Percentiles rank a stretch among this genome's conserved stretches.
Evolutionary conservation across 306 rosid species (phyloP).

Genomic region (Sicyos edulis): DNA sequence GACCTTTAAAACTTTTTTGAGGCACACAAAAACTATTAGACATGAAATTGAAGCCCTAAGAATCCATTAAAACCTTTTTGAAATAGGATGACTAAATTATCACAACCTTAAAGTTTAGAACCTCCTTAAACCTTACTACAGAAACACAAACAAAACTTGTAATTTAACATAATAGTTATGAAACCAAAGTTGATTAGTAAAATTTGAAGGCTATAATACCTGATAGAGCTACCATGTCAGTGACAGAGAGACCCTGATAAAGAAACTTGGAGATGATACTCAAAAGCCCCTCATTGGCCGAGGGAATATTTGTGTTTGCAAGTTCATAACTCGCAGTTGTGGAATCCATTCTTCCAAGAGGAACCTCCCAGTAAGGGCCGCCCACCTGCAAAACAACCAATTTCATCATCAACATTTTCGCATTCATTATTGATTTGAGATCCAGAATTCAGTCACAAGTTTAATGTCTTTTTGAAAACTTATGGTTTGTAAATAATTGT

Average conservation of each 20-base stretch:
- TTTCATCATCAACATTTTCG: neutral
- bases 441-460: too few species aligned
- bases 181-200: neutral
- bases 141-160: neutral
- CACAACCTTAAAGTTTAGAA: neutral
- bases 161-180: neutral
- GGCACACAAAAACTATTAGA: too few species aligned
- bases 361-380: slow-evolving; percentile 96
- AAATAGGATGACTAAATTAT: too few species aligned
- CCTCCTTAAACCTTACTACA: too few species aligned
- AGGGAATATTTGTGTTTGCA: slow-evolving; percentile 57
- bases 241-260: slow-evolving; percentile 75
- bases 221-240: slow-evolving; percentile 74
- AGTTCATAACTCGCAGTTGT: slow-evolving; percentile 55
- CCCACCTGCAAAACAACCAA: slow-evolving; percentile 52
- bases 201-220: slow-evolving; percentile 30
- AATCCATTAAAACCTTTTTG: too few species aligned
- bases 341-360: slow-evolving; percentile 91
- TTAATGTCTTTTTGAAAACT: neutral
- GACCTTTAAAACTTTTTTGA: too few species aligned
- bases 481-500: neutral
- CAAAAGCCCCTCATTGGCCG: slow-evolving; percentile 45
- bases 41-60: too few species aligned
- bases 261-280: slow-evolving; percentile 66
- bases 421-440: too few species aligned